Evolutionary conservation across 495 filamentous ascomycete genomes (phyloP).

Genomic region (Articulospora tetracladia): DNA sequence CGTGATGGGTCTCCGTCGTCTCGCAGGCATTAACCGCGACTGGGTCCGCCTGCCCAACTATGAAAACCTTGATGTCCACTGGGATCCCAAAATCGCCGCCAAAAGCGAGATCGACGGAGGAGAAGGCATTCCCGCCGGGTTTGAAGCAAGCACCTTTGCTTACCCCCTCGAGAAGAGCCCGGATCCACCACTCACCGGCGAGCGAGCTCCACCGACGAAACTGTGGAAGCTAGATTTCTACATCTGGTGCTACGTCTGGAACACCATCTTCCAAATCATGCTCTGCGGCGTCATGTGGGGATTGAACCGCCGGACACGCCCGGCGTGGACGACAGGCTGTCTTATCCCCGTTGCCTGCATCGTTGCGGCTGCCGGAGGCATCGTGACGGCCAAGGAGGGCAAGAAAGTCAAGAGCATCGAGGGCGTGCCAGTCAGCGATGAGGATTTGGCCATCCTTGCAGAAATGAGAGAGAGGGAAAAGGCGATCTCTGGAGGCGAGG

Average conservation of each 20-base stretch:
- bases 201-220: constrained; percentile 58
- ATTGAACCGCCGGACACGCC: constrained; percentile 63
- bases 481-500: too few relatives aligned
- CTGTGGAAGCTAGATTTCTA: constrained; percentile 79
- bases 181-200: constrained; percentile 55
- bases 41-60: constrained; percentile 69
- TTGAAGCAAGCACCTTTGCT: constrained; percentile 41
- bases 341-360: constrained; percentile 69
- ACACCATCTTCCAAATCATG: constrained; percentile 69
- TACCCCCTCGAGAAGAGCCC: constrained; percentile 55
- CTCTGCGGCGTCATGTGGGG: constrained; percentile 83
- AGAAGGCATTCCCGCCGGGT: constrained; percentile 36
- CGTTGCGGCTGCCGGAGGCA: constrained; percentile 62
- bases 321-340: constrained; percentile 70
- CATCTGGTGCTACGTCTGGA: constrained; percentile 68
- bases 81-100: constrained; percentile 32
- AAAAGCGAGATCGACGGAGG: constrained; percentile 37
- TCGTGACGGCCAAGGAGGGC: constrained; percentile 63
- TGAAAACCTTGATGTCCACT: constrained; percentile 34
- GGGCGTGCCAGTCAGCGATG: constrained; percentile 48
- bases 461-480: constrained; percentile 38
- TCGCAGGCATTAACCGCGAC: constrained; percentile 61
- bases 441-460: constrained; percentile 39
- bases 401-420: constrained; percentile 63
- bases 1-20: constrained; percentile 46